Conservation (phyloP, 495 filamentous ascomycete species). For the Penicillium longicatenatum region DNA sequence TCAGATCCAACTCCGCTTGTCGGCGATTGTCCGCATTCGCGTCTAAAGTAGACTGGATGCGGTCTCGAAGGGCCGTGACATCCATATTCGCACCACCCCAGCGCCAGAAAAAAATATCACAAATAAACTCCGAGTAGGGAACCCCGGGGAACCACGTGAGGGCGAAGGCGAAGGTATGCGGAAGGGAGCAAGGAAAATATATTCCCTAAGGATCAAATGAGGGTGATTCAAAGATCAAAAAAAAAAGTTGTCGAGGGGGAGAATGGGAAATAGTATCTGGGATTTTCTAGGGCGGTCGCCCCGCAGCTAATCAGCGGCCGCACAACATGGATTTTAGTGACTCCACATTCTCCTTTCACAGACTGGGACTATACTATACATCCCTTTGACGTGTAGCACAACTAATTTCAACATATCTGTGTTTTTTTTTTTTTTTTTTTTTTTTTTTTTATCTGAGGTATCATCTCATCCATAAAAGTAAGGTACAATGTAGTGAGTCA, state of each 20-base stretch:
- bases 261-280: constrained; percentile 32
- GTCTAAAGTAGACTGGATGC: constrained; percentile 85
- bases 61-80: constrained; percentile 78
- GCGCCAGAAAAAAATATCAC: constrained; percentile 34
- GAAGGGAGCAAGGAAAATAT: constrained; percentile 15
- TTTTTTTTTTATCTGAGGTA: too few species aligned
- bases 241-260: constrained; percentile 12
- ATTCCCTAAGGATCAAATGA: constrained; percentile 24
- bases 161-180: constrained; percentile 6
- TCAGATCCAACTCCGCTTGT: constrained; percentile 88
- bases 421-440: too few species aligned
- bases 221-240: constrained; percentile 16
- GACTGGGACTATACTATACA: not conserved
- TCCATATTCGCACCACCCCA: constrained; percentile 68
- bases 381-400: too few species aligned
- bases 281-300: constrained; percentile 48
- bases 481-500: too few species aligned
- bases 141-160: constrained; percentile 21
- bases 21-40: constrained; percentile 80
- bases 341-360: constrained; percentile 3
- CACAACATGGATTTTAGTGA: constrained; percentile 22
- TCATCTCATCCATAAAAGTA: too few species aligned
- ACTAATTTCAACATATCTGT: too few species aligned
- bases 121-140: constrained; percentile 18
- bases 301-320: constrained; percentile 48